Base-by-base conservation (phyloP, 169 alveolate species). In the Nephromyces sp. region DNA sequence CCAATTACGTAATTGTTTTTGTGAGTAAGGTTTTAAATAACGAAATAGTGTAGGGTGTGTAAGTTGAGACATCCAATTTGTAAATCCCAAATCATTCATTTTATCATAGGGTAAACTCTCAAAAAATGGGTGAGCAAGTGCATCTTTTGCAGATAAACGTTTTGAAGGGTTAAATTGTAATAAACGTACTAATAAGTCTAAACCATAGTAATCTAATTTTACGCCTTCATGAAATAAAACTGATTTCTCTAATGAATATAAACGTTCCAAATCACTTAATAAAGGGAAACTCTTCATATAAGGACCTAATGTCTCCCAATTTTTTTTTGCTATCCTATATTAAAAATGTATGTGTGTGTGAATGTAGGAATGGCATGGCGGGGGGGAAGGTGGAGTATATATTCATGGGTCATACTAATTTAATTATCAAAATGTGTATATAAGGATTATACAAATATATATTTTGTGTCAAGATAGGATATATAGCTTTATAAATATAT, bases 111-210 rank as follows among this genome's bases (percentile, higher is more conserved):
- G 75, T 33, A 69, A 1, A 15, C 32, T 52, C 4, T 51, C 32
- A 62, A 69, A 69, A 52, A 52, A 69, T 6, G 75, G 75, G 8
- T 69, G 75, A 1, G 75, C 69, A 32, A 69, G 72, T 35, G 75
- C 75, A 32, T 62, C 32, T n/a, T 69, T 28, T 32, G 75, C 75
- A 21, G 75, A 3, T 15, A 69, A 32, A 6, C 75, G 75, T 27
- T 51, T 34, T 6, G 70, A 25, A 15, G 75, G 75, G 15, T 52
- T 33, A 21, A 69, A 31, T 2, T 69, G 69, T 3, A 69, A 68
- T 35, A 69, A 32, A 57, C 75, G 57, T 15, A 15, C n/a, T n/a
- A 43, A n/a, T 15, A 43, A n/a, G n/a, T 43, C 57, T 43, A 43
- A 43, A 15, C 57, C 57, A 43, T 43, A 43, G n/a, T 43, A 43